Evolutionary conservation across 2,329 filamentous ascomycete genomes (phyloP).

Genomic region (Verticillium tricorpus): DNA sequence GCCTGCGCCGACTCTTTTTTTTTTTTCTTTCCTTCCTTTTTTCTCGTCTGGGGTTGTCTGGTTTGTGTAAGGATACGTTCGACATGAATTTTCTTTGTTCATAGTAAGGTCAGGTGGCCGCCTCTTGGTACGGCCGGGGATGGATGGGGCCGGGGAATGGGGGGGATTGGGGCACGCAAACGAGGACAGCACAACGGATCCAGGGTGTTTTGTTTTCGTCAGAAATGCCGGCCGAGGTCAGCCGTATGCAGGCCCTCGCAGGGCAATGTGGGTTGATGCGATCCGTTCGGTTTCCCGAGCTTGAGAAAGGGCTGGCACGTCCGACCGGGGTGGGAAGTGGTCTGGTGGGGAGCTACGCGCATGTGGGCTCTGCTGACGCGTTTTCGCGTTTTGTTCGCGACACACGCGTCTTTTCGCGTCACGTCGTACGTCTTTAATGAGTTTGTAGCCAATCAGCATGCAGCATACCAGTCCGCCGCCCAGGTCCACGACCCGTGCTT

Average conservation of each 20-base stretch:
- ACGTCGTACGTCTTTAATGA: not conserved
- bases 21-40: not conserved
- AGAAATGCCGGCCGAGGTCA: not conserved
- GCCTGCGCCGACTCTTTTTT: not conserved
- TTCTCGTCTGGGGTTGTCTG: not conserved
- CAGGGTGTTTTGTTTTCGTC: not conserved
- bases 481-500: not conserved
- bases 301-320: not conserved
- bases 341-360: not conserved
- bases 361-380: not conserved
- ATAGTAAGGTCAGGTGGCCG: not conserved
- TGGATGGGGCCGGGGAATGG: not conserved
- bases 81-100: not conserved
- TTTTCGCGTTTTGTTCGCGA: not conserved
- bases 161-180: not conserved
- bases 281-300: not conserved
- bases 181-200: not conserved
- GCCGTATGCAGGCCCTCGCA: not conserved
- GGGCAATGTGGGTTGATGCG: not conserved
- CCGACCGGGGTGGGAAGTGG: not conserved
- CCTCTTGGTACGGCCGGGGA: not conserved
- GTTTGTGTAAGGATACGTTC: not conserved
- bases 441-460: slow-evolving; percentile 5
- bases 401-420: slow-evolving; percentile 4
- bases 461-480: not conserved